Evolutionary conservation across 2,329 filamentous ascomycete genomes (phyloP), one percentile per base, ranked within the genome.

Genomic region (Ophiostoma himal-ulmi): DNA sequence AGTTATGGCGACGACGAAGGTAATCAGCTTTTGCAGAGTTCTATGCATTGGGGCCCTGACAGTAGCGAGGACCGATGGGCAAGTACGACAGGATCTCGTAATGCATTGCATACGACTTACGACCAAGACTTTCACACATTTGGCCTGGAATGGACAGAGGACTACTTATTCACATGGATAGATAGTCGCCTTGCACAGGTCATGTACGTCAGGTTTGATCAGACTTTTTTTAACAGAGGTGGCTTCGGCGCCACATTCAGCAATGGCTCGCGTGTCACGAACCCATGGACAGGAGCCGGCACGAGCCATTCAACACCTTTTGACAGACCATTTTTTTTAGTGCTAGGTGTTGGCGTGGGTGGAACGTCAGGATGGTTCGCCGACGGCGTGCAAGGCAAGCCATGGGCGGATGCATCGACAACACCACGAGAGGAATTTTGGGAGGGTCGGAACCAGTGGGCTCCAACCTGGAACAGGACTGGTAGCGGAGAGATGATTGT

Each of bases 301-400:
- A 70, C 69, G 14, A 57, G 69, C 20, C 68, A 64, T 14, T 57
- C 65, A 8, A 81, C 83, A 3, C 84, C 84, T 0, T 86, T 86
- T 75, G 83, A 86, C 74, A 80, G 84, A 74, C 74, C 78, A 0
- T 85, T 86, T 73, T 84, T 83, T 72, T 77, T 86, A 20, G 82
- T 85, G 48, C 75, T 85, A 36, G 84, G 84, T 73, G 82, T 85
- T 1, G 83, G 83, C 0, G 82, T 85, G 44, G 84, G 84, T 1
- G 77, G 78, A 54, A 81, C 76, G 7, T 84, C 83, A 70, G 83
- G 83, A 20, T 85, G 80, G 78, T 85, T 85, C 74, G 37, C 64
- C 10, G 72, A 73, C 57, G 69, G 71, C 10, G 57, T 67, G 30
- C 68, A 71, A 36, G 72, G 48, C 36, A 73, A 73, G 66, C 72